Evolutionary conservation across 2,329 filamentous ascomycete species (phyloP).

Genomic region (Ophiobolus disseminans): DNA sequence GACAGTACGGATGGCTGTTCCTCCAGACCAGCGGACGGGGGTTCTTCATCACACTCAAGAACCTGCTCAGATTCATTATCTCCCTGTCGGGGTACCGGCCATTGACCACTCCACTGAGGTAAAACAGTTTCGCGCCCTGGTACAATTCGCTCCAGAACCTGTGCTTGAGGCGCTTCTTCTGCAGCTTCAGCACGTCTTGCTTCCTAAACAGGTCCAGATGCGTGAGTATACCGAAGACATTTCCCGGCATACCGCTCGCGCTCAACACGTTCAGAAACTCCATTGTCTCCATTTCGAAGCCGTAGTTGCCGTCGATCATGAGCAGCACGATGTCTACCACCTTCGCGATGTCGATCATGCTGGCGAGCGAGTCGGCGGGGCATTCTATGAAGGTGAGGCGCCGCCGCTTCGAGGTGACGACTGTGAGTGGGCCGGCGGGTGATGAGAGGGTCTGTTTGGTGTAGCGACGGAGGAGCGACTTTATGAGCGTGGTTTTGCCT

Average conservation of each 20-base stretch:
- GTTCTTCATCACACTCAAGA: conserved; percentile 99
- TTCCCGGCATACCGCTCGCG: conserved; percentile 97
- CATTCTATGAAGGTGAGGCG: conserved; percentile 96
- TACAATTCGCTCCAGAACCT: conserved; percentile 97
- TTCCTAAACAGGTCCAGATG: conserved; percentile 96
- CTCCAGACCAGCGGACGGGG: conserved; percentile 95
- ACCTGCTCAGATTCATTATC: conserved; percentile 92
- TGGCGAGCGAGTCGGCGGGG: conserved; percentile 88
- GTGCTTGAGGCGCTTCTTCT: conserved; percentile 96
- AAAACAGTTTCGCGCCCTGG: conserved; percentile 95
- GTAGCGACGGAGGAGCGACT: conserved; percentile 91
- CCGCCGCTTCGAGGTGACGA: conserved; percentile 95
- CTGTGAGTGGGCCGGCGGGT: conserved; percentile 89
- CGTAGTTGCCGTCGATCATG: conserved; percentile 98
- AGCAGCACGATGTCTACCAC: conserved; percentile 96
- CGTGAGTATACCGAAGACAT: conserved; percentile 95
- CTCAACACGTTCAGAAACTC: conserved; percentile 94
- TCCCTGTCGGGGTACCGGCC: conserved; percentile 96
- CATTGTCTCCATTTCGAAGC: conserved; percentile 99
- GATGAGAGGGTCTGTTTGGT: conserved; percentile 93
- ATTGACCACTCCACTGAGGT: conserved; percentile 94
- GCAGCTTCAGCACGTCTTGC: conserved; percentile 86
- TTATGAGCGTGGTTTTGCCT: conserved; percentile 94
- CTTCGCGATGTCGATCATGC: conserved; percentile 97
- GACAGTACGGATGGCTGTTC: conserved; percentile 91